phyloP scores from a whole-genome alignment of 1,284 basidiomycete species.

The Tremellales sp. region DNA sequence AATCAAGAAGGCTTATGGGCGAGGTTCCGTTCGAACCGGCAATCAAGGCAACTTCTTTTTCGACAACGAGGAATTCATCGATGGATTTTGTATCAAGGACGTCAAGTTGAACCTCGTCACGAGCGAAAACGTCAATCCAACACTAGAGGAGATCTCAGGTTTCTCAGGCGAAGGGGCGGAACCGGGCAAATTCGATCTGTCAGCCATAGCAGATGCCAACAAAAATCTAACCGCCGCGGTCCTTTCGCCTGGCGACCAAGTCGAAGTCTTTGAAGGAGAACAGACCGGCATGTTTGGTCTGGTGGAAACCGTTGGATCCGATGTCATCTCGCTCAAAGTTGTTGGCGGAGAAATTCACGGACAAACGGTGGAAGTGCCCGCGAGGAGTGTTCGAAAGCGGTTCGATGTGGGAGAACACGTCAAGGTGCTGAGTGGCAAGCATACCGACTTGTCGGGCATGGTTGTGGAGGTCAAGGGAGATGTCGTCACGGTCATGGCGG shows the following conservation, averaged over 20 bases:
- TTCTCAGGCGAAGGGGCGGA: slow-evolving; percentile 60
- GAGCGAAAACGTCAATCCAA: slow-evolving; percentile 88
- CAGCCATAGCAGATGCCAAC: slow-evolving; percentile 46
- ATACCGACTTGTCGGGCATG: slow-evolving; percentile 91
- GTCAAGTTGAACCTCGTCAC: slow-evolving; percentile 76
- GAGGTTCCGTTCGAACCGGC: slow-evolving; percentile 63
- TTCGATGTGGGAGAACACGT: slow-evolving; percentile 98
- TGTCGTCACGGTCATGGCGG: slow-evolving; percentile 93
- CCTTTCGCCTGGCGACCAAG: slow-evolving; percentile 94
- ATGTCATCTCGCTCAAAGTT: slow-evolving; percentile 77
- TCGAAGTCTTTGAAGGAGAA: slow-evolving; percentile 97
- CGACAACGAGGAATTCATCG: slow-evolving; percentile 86
- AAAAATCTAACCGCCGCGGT: slow-evolving; percentile 59
- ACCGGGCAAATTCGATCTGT: slow-evolving; percentile 40
- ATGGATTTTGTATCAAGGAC: slow-evolving; percentile 96
- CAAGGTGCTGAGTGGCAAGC: slow-evolving; percentile 95
- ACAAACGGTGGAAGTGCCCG: slow-evolving; percentile 72
- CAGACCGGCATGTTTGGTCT: slow-evolving; percentile 88
- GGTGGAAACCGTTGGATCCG: slow-evolving; percentile 82
- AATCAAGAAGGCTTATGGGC: slow-evolving; percentile 79
- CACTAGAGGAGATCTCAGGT: slow-evolving; percentile 90
- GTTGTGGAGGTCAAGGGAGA: slow-evolving; percentile 89
- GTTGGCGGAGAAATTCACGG: slow-evolving; percentile 61
- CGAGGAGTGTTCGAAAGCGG: slow-evolving; percentile 83
- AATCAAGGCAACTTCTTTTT: slow-evolving; percentile 70